Base-by-base conservation (phyloP, 2,329 filamentous ascomycete species). In the Arthrobotrys megalospora region DNA sequence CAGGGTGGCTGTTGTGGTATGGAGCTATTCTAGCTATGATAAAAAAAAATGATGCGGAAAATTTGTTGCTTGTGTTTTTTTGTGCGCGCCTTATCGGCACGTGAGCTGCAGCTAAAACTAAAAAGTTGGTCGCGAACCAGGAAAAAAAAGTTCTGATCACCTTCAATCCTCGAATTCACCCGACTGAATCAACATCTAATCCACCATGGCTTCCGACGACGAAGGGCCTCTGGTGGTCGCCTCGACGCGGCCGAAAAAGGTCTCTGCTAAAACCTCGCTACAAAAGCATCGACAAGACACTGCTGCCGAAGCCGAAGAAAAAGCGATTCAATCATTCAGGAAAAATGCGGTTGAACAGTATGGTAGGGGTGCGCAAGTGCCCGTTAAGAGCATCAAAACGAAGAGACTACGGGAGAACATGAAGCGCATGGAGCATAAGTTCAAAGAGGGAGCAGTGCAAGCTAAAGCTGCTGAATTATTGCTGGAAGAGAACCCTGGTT, bases 391-490 rank as follows among this genome's bases (percentile, higher is more conserved):
- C 7, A 90, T 97, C 82, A 92, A 91, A 82, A 94, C 98, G 87
- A 96, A 93, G 88, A 99, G 98, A 84, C 85, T 98, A 80, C 91
- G 93, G 60, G 89, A 90, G 11, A 97, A 93, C 80, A 86, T 99
- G 62, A 91, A 90, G 83, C 87, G 87, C 1, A 88, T 97, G 53
- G 96, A 99, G 84, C 86, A 86, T 76, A 96, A 96, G 84, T 95
- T 94, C 85, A 90, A 94, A 82, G 89, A 91, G 81, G 95, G 95
- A 0, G 87, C 92, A 0, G 85, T 96, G 41, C 91, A 92, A 84
- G 94, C 96, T 14, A 97, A 97, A 85, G 95, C 97, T 87, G 93
- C 95, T 21, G 96, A 99, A 85, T 96, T 99, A 72, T 86, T 99
- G 81, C 89, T 97, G 68, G 95, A 98, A 85, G 93, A 97, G 84